phyloP scores from a whole-genome alignment of 1,284 basidiomycete genomes.

The Malassezia pachydermatis region DNA sequence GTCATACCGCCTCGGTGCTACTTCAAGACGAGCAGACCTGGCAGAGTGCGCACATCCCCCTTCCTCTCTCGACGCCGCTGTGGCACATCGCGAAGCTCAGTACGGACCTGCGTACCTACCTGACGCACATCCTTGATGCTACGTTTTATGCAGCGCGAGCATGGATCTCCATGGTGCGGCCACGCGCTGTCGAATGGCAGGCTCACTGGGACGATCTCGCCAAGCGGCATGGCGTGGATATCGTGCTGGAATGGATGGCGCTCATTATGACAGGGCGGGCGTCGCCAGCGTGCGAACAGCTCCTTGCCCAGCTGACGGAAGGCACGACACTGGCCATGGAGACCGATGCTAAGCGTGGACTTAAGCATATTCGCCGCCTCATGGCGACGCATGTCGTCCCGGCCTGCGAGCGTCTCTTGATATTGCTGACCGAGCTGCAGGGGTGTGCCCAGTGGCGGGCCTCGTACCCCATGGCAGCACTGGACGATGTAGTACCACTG shows the following conservation, averaged over 20 bases:
- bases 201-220: conserved; percentile 22
- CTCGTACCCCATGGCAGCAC: neutral
- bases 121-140: conserved; percentile 9
- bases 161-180: conserved; percentile 6
- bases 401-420: conserved; percentile 15
- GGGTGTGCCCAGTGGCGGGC: conserved; percentile 8
- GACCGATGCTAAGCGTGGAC: conserved; percentile 8
- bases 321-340: conserved; percentile 20
- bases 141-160: conserved; percentile 1
- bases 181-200: conserved; percentile 24
- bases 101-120: neutral
- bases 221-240: conserved; percentile 26
- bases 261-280: conserved; percentile 27
- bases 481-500: neutral
- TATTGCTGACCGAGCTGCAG: conserved; percentile 8
- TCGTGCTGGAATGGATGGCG: conserved; percentile 27
- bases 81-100: conserved; percentile 10
- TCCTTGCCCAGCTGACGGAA: conserved; percentile 31
- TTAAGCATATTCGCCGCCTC: conserved; percentile 13
- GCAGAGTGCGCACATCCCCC: neutral
- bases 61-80: neutral
- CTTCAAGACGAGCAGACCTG: neutral
- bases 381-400: conserved; percentile 9
- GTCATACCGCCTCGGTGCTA: too few species aligned
- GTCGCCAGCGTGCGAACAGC: conserved; percentile 28